A percentile compares a stretch with the other conserved stretches of the same genome.
Evolutionary conservation across 2,329 filamentous ascomycete species (phyloP).

Genomic region (Nemania sp.): DNA sequence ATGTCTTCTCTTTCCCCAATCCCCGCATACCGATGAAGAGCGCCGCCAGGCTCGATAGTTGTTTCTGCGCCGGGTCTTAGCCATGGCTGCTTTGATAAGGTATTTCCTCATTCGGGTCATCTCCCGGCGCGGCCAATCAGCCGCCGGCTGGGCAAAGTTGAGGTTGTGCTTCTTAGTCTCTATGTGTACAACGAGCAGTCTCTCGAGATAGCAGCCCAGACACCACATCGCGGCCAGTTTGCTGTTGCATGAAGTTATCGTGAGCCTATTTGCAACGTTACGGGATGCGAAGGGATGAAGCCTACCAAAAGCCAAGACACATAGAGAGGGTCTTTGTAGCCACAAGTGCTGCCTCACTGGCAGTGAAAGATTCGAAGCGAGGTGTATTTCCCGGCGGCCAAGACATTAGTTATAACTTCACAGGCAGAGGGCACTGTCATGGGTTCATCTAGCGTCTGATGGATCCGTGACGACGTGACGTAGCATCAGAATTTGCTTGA

Average conservation of each 20-base stretch:
- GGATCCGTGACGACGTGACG: constrained; percentile 2
- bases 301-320: background rate
- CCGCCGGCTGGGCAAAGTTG: constrained; percentile 21
- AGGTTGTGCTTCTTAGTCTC: constrained; percentile 6
- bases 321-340: background rate
- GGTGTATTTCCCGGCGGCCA: background rate
- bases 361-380: constrained; percentile 3
- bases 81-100: constrained; percentile 30
- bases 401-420: background rate
- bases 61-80: constrained; percentile 11
- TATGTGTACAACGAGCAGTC: too few relatives aligned
- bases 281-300: constrained; percentile 11
- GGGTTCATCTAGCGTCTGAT: background rate
- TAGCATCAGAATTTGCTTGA: constrained; percentile 5
- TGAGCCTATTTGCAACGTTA: constrained; percentile 27
- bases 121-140: constrained; percentile 27
- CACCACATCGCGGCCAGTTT: constrained; percentile 1
- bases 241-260: constrained; percentile 23
- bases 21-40: constrained; percentile 16
- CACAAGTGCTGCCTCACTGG: background rate
- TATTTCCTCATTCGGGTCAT: constrained; percentile 34
- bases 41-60: constrained; percentile 25
- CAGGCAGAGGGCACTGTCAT: background rate
- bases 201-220: background rate
- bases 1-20: constrained; percentile 14